These are phyloP conservation scores for Ceratobasidium sp. DNA, from an alignment of 1,284 basidiomycete species.

Conservation along the genomic window DNA sequence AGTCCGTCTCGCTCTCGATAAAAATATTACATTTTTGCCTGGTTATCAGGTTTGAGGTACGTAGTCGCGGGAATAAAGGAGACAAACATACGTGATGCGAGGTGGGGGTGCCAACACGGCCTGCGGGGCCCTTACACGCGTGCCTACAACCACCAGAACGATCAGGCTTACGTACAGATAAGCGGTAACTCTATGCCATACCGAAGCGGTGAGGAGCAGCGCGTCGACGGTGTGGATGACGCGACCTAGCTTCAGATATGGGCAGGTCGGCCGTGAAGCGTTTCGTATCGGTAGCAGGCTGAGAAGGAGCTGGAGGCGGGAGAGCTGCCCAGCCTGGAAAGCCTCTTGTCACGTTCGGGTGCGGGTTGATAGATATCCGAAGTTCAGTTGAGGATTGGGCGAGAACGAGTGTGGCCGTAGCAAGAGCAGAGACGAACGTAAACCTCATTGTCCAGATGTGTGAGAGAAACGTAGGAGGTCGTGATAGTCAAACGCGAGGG, in stretches of 20 bases:
- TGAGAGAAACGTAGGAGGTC: not conserved
- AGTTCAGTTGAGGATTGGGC: not conserved
- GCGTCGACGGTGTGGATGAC: conserved; percentile 2
- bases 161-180: not conserved
- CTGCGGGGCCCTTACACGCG: conserved; percentile 1
- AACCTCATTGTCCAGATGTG: not conserved
- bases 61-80: not conserved
- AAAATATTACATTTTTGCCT: conserved; percentile 14
- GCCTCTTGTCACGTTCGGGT: not conserved
- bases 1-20: not conserved
- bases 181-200: not conserved
- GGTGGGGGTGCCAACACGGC: not conserved
- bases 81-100: conserved; percentile 10
- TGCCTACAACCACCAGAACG: not conserved
- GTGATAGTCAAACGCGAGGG: not conserved
- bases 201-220: not conserved
- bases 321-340: conserved; percentile 1
- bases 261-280: conserved; percentile 25
- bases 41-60: too few species aligned
- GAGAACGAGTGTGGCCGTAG: not conserved
- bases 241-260: conserved; percentile 7
- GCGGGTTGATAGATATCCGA: conserved; percentile 2
- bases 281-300: conserved; percentile 30
- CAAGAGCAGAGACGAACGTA: conserved; percentile 4
- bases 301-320: not conserved